Evolutionary conservation across 1,284 basidiomycete genomes (phyloP), one percentile per base, ranked within the genome.

Genomic region (Stygiomarasmius scandens): DNA sequence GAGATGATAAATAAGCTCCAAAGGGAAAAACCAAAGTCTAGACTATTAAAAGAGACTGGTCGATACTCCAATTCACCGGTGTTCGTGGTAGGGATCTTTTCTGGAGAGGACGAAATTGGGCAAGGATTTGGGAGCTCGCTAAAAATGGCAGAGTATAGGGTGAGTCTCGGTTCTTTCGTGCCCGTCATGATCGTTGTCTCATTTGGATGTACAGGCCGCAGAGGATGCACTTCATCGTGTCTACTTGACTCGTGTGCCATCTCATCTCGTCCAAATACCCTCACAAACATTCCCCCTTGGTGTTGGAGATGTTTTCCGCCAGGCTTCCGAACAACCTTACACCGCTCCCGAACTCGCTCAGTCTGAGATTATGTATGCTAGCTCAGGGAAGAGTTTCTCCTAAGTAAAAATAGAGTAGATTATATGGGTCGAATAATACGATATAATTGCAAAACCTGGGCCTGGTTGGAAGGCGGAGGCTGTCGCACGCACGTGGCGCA

Each of bases 141-240:
- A 58, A 87, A 86, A 69, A 99, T 99, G 96, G 96, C 95, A 16
- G 94, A 98, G 74, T 97, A 87, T 75, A 81, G 97, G 58, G 95
- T 94, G 69, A 62, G 85, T 74, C 19, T 32, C 41, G 25, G 32
- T 46, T 52, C 11, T 53, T 16, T 25, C 23, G 11, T 49, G 27
- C 24, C 29, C 22, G 36, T 46, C 24, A 12, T 11, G 2, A 24
- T 32, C 5, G 8, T 8, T 44, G 16, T 23, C 34, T 41, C 34
- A 25, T 9, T 4, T 14, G 16, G 2, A 14, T n/a, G 14, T 53
- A 9, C 63, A 92, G 89, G 92, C 93, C 20, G 92, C 93, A 3
- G 92, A 95, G 71, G 90, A 95, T 68, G 84, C 93, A 0, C 77
- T 95, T 25, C 85, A 90, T 60, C 82, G 92, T 34, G 77, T 95